Percentiles rank a stretch among this genome's conserved stretches.
Conservation (phyloP, 768 basidiomycete genomes). For the Tylopilus vinaceipallidus region DNA sequence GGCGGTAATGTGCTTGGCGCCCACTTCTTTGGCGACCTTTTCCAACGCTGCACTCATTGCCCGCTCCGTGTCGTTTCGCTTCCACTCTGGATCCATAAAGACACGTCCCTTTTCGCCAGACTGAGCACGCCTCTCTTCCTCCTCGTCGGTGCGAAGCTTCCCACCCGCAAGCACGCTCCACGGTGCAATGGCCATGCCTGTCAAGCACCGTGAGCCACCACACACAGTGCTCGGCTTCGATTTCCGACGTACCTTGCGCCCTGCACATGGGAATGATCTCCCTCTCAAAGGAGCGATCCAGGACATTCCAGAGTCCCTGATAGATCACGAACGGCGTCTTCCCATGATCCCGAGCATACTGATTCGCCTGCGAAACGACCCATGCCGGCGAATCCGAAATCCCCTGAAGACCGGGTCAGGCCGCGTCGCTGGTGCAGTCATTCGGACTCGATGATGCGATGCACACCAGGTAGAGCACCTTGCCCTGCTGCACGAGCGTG, state of each 20-base stretch:
- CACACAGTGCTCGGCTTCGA: not conserved
- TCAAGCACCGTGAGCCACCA: not conserved
- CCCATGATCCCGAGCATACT: conserved; percentile 47
- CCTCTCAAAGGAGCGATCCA: conserved; percentile 48
- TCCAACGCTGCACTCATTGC: conserved; percentile 38
- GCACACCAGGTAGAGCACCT: conserved; percentile 41
- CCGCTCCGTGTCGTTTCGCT: conserved; percentile 33
- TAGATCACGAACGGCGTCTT: conserved; percentile 54
- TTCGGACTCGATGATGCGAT: too few relatives aligned
- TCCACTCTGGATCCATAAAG: conserved; percentile 26
- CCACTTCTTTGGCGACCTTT: conserved; percentile 39
- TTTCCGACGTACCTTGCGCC: conserved; percentile 30
- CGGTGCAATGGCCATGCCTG: conserved; percentile 33
- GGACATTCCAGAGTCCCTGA: conserved; percentile 46
- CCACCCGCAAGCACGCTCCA: conserved; percentile 36
- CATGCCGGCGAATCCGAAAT: conserved; percentile 49
- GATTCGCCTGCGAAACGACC: conserved; percentile 47
- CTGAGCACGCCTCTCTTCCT: conserved; percentile 26
- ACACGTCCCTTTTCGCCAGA: conserved; percentile 41
- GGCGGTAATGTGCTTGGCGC: conserved; percentile 31
- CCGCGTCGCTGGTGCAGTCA: too few relatives aligned
- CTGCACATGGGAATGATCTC: conserved; percentile 45
- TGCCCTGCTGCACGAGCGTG: conserved; percentile 40
- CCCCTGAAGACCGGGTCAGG: too few relatives aligned
- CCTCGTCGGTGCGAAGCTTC: conserved; percentile 31